Evolutionary conservation across 2,329 filamentous ascomycete species (phyloP).

Genomic region (Cladosporium sp.): DNA sequence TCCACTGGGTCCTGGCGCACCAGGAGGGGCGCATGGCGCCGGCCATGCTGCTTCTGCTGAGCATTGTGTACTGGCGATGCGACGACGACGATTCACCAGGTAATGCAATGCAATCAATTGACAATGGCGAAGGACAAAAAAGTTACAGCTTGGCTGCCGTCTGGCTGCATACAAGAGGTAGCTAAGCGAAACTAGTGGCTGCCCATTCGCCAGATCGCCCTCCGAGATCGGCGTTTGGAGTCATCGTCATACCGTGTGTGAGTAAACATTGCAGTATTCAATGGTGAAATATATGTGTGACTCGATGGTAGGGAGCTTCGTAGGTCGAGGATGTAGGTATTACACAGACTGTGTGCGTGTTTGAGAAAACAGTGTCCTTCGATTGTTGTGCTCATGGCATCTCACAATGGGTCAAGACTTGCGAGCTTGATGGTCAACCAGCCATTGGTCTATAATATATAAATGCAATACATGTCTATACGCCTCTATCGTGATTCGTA

Average conservation of each 20-base stretch:
- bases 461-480: neutral
- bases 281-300: neutral
- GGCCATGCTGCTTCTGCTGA: conserved; percentile 19
- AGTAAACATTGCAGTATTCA: neutral
- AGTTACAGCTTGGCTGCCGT: conserved; percentile 16
- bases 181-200: conserved; percentile 18
- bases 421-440: neutral
- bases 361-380: neutral
- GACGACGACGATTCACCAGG: neutral
- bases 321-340: no score
- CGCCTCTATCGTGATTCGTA: neutral
- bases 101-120: conserved; percentile 6
- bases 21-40: conserved; percentile 25
- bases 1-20: conserved; percentile 28
- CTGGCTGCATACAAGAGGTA: conserved; percentile 15
- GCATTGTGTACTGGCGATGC: conserved; percentile 14
- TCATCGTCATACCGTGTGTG: conserved; percentile 1
- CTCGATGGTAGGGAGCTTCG: neutral
- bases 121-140: conserved; percentile 12
- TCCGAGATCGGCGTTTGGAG: conserved; percentile 14
- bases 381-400: neutral
- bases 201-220: neutral
- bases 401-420: neutral
- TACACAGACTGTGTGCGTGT: neutral
- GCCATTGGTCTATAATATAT: neutral